Percentiles rank a stretch among this genome's conserved stretches.
These are phyloP conservation scores for Rhododendron griersonianum DNA, from an alignment of 148 eudicot species.

Conservation along the genomic window DNA sequence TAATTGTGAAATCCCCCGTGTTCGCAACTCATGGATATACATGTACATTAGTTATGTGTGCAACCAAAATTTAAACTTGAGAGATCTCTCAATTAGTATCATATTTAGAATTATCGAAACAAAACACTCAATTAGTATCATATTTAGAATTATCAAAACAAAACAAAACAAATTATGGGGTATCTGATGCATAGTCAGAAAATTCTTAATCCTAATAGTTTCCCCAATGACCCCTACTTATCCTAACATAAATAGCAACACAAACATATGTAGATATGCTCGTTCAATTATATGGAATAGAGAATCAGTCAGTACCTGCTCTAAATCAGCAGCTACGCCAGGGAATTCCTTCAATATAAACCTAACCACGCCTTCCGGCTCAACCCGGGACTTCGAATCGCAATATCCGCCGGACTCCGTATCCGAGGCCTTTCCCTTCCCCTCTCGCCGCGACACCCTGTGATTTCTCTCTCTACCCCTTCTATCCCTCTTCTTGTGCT, in stretches of 20 bases:
- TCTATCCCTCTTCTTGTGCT: conserved; percentile 22
- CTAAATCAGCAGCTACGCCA: conserved; percentile 64
- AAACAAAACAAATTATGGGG: too few species aligned
- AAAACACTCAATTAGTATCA: too few species aligned
- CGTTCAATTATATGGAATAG: background rate
- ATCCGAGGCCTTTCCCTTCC: conserved; percentile 32
- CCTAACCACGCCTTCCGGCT: conserved; percentile 42
- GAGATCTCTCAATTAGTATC: too few species aligned
- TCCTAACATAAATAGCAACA: background rate
- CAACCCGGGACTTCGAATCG: conserved; percentile 4
- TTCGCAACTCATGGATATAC: too few species aligned
- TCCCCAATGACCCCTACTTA: background rate
- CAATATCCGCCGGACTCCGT: conserved; percentile 37
- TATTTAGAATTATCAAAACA: too few species aligned
- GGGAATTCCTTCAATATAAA: conserved; percentile 64
- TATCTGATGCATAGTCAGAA: too few species aligned
- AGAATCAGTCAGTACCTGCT: conserved; percentile 31
- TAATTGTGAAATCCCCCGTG: too few species aligned
- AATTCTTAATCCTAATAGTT: background rate
- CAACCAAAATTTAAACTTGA: background rate
- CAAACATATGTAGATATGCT: background rate
- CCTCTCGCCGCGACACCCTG: conserved; percentile 24
- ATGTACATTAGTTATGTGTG: background rate
- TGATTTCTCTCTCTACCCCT: conserved; percentile 27
- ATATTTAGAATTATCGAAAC: too few species aligned